These are phyloP conservation scores for Hyaloscypha variabilis DNA, from an alignment of 495 filamentous ascomycete species.

Conservation along the genomic window DNA sequence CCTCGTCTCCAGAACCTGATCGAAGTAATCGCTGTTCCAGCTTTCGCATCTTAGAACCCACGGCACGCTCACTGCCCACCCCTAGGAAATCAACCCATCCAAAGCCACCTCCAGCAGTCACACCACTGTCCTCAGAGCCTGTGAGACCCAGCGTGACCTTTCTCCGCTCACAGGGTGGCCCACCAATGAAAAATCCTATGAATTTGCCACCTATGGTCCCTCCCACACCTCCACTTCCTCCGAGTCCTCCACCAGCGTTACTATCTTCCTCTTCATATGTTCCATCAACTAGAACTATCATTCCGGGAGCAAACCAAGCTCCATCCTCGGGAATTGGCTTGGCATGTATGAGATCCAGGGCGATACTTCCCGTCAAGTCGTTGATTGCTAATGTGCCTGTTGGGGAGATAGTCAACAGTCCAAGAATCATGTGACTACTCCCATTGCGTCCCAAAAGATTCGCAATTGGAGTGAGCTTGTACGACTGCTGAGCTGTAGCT, in stretches of 20 bases:
- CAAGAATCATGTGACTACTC: slow-evolving; percentile 83
- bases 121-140: slow-evolving; percentile 46
- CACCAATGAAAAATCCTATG: slow-evolving; percentile 83
- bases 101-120: slow-evolving; percentile 75
- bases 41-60: slow-evolving; percentile 78
- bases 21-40: slow-evolving; percentile 49
- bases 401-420: slow-evolving; percentile 77
- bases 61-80: slow-evolving; percentile 84
- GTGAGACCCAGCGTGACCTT: slow-evolving; percentile 74
- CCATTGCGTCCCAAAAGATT: slow-evolving; percentile 91
- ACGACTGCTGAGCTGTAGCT: slow-evolving; percentile 57
- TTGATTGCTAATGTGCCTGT: slow-evolving; percentile 81
- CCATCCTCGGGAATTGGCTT: slow-evolving; percentile 81
- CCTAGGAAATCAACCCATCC: slow-evolving; percentile 98
- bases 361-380: slow-evolving; percentile 85
- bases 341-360: slow-evolving; percentile 80
- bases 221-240: slow-evolving; percentile 77
- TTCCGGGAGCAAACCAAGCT: slow-evolving; percentile 89
- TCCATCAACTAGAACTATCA: slow-evolving; percentile 93
- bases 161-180: slow-evolving; percentile 86
- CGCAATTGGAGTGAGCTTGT: slow-evolving; percentile 90
- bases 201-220: slow-evolving; percentile 89
- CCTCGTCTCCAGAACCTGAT: slow-evolving; percentile 24
- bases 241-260: slow-evolving; percentile 64
- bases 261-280: slow-evolving; percentile 91